phyloP scores from a whole-genome alignment of 2,329 filamentous ascomycete genomes.

The Paecilomyces fulvus region DNA sequence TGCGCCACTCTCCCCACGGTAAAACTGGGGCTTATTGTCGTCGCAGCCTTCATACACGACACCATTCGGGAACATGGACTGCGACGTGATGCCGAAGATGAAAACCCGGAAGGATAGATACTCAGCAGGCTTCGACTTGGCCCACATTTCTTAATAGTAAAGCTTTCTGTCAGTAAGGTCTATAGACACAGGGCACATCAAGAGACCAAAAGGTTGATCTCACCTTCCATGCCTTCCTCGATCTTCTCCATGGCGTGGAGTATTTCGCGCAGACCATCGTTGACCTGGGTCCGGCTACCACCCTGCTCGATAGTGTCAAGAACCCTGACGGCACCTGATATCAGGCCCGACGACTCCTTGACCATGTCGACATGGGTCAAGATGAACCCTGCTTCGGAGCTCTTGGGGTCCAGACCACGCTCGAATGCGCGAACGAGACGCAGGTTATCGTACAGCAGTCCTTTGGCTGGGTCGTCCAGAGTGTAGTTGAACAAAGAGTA shows the following conservation, averaged over 20 bases:
- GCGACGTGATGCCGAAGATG: slow-evolving; percentile 90
- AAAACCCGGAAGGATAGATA: slow-evolving; percentile 92
- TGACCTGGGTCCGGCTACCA: slow-evolving; percentile 50
- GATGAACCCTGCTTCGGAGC: slow-evolving; percentile 93
- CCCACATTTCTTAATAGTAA: slow-evolving; percentile 64
- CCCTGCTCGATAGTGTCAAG: slow-evolving; percentile 49
- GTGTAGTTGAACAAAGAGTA: slow-evolving; percentile 58
- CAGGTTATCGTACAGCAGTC: slow-evolving; percentile 54
- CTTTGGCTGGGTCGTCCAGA: slow-evolving; percentile 47
- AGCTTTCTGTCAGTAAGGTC: slow-evolving; percentile 1
- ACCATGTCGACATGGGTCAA: slow-evolving; percentile 96
- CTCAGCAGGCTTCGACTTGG: slow-evolving; percentile 69
- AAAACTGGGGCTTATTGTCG: slow-evolving; percentile 61
- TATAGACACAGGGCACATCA: not conserved
- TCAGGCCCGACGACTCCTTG: slow-evolving; percentile 68
- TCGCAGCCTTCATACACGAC: slow-evolving; percentile 82
- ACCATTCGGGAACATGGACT: slow-evolving; percentile 89
- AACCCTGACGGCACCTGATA: slow-evolving; percentile 61
- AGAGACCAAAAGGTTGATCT: slow-evolving; percentile 13
- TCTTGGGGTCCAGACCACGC: slow-evolving; percentile 73
- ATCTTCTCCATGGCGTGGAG: slow-evolving; percentile 59
- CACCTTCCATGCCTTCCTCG: slow-evolving; percentile 70
- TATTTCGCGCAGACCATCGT: slow-evolving; percentile 55
- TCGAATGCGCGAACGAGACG: slow-evolving; percentile 88
- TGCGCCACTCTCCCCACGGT: slow-evolving; percentile 86